Conservation (phyloP, 352 stramenopile genomes). For the Phytopythium vexans region DNA sequence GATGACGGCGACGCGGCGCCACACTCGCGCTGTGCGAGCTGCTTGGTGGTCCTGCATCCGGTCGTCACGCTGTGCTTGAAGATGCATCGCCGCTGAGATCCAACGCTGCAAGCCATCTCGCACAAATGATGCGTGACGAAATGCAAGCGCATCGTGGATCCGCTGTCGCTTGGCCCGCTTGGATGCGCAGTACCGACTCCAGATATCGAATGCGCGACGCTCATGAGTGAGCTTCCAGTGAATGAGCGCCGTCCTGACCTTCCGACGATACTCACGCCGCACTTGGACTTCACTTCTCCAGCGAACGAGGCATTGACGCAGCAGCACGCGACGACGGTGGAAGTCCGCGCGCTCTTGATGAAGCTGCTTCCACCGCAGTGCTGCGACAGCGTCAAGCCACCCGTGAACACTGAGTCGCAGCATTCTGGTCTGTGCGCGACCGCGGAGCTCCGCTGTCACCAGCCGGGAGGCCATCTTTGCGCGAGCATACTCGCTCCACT, state of each 20-base stretch:
- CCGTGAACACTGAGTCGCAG: conserved; percentile 14
- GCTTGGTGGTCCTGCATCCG: conserved; percentile 16
- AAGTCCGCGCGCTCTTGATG: conserved; percentile 23
- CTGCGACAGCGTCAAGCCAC: conserved; percentile 26
- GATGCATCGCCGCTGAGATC: conserved; percentile 36
- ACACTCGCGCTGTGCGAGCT: conserved; percentile 15
- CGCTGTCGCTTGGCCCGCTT: conserved; percentile 35
- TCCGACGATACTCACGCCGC: conserved; percentile 14
- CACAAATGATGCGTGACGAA: conserved; percentile 42
- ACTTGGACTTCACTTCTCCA: conserved; percentile 25
- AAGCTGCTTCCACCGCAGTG: conserved; percentile 42
- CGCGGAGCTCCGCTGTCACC: conserved; percentile 26
- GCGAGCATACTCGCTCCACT: conserved; percentile 16
- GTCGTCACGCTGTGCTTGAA: conserved; percentile 32
- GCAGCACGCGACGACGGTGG: conserved; percentile 19
- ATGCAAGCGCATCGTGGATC: conserved; percentile 47
- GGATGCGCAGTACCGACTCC: conserved; percentile 25
- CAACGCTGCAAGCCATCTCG: conserved; percentile 42
- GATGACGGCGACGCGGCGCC: conserved; percentile 27
- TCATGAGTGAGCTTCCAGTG: conserved; percentile 56
- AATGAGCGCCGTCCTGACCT: conserved; percentile 28
- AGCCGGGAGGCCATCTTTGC: conserved; percentile 17
- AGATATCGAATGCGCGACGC: conserved; percentile 22
- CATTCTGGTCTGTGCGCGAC: conserved; percentile 20
- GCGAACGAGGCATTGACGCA: conserved; percentile 23